A percentile compares a stretch with the other conserved stretches of the same genome.
These are phyloP conservation scores for Canavalia gladiata DNA, from an alignment of 306 rosid species.

Conservation along the genomic window DNA sequence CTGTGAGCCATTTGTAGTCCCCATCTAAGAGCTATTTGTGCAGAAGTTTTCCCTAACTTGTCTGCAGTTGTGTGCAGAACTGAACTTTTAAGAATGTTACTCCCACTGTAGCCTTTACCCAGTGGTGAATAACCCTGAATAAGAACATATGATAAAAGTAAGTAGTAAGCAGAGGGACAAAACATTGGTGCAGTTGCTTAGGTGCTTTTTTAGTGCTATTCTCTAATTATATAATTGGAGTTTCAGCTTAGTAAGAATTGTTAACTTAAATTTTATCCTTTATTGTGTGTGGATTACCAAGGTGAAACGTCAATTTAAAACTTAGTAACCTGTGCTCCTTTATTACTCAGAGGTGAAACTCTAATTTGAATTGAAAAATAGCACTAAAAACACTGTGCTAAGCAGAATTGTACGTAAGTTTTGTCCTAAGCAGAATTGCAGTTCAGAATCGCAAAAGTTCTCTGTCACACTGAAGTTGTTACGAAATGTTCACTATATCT, in stretches of 20 bases:
- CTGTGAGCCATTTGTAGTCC: conserved; percentile 84
- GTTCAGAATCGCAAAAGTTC: background rate
- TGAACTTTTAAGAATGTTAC: conserved; percentile 54
- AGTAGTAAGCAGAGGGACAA: background rate
- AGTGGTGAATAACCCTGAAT: conserved; percentile 62
- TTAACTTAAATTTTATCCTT: too few species aligned
- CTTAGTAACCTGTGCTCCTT: too few species aligned
- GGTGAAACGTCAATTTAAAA: too few species aligned
- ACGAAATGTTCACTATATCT: background rate
- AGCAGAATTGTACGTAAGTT: too few species aligned
- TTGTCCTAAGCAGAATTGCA: background rate
- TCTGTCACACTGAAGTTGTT: background rate
- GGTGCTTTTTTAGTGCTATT: too few species aligned
- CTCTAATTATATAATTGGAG: too few species aligned
- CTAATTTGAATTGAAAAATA: too few species aligned
- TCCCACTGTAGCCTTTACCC: conserved; percentile 50
- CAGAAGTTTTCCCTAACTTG: conserved; percentile 74
- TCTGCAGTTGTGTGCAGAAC: conserved; percentile 56
- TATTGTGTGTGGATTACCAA: too few species aligned
- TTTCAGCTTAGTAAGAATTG: too few species aligned
- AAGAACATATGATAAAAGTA: conserved; percentile 27
- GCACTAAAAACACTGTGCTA: too few species aligned
- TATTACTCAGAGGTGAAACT: too few species aligned
- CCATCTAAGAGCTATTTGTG: conserved; percentile 85
- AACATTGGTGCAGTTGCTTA: too few species aligned